These are phyloP conservation scores for Backusella psychrophila DNA, from an alignment of 192 early-diverging fungal species.

Conservation along the genomic window DNA sequence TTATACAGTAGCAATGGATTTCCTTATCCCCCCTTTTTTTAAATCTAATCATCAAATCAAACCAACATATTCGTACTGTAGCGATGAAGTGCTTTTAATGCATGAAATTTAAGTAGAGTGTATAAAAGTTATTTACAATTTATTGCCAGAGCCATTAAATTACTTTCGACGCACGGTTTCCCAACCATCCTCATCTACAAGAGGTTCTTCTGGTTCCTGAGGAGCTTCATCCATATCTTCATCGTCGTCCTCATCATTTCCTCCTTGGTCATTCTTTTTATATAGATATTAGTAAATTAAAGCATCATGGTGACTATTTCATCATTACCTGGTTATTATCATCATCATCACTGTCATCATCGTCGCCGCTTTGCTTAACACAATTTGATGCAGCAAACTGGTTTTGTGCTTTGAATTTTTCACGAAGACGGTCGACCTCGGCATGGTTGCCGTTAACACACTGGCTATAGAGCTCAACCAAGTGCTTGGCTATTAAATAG, in stretches of 20 bases:
- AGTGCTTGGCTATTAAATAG: conserved; percentile 47
- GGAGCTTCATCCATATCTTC: conserved; percentile 19
- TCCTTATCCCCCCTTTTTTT: not conserved
- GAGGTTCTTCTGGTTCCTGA: not conserved
- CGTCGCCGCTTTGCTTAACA: conserved; percentile 26
- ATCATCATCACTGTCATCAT: conserved; percentile 34
- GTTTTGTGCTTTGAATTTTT: conserved; percentile 16
- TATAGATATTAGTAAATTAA: not conserved
- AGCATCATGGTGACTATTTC: no score
- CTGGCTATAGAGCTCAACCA: conserved; percentile 41
- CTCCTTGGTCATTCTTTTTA: not conserved
- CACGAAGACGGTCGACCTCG: conserved; percentile 23
- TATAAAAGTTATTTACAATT: conserved; percentile 1
- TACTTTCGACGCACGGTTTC: conserved; percentile 18
- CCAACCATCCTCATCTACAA: conserved; percentile 20
- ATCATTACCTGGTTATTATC: conserved; percentile 8
- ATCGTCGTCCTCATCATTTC: not conserved
- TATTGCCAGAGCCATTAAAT: not conserved
- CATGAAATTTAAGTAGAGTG: not conserved
- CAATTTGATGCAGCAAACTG: conserved; percentile 15
- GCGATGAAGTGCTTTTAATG: not conserved
- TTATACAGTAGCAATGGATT: conserved; percentile 37
- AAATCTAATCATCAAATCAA: not conserved
- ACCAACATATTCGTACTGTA: no score
- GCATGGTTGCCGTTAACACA: conserved; percentile 46